Evolutionary conservation across 140 eudicot genomes (phyloP).

Genomic region (Oenanthe javanica): DNA sequence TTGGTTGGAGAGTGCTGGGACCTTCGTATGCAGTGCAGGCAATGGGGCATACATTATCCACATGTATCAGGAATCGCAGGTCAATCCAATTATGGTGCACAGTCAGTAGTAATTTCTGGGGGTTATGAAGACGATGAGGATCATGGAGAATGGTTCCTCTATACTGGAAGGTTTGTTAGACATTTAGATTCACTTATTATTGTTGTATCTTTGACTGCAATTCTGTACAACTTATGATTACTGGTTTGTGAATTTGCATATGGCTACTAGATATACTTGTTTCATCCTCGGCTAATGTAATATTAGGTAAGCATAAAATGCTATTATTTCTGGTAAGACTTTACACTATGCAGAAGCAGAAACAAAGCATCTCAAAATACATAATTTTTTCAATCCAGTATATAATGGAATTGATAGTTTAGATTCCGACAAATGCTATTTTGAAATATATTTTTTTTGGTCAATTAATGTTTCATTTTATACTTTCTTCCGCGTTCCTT

Average conservation of each 20-base stretch:
- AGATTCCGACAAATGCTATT: background rate
- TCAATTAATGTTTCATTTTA: background rate
- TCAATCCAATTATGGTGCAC: slow-evolving; percentile 50
- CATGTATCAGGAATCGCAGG: slow-evolving; percentile 62
- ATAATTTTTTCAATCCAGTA: background rate
- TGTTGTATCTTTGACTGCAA: background rate
- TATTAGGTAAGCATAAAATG: background rate
- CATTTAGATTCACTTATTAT: background rate
- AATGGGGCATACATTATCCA: slow-evolving; percentile 69
- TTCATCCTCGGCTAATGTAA: background rate
- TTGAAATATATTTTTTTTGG: background rate
- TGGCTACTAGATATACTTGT: background rate
- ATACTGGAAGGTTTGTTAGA: slow-evolving; percentile 53
- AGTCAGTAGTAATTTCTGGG: slow-evolving; percentile 71
- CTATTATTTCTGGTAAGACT: background rate
- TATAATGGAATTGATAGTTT: background rate
- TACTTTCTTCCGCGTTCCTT: background rate
- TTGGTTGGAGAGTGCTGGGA: slow-evolving; percentile 60
- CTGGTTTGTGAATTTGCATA: background rate
- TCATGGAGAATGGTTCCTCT: slow-evolving; percentile 78
- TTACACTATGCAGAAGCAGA: background rate
- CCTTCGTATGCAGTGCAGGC: slow-evolving; percentile 53
- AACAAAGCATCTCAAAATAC: background rate
- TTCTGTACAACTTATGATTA: background rate
- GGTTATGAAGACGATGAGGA: slow-evolving; percentile 74